These are phyloP conservation scores for Knoxdaviesia capensis DNA, from an alignment of 2,329 filamentous ascomycete species.

Conservation along the genomic window DNA sequence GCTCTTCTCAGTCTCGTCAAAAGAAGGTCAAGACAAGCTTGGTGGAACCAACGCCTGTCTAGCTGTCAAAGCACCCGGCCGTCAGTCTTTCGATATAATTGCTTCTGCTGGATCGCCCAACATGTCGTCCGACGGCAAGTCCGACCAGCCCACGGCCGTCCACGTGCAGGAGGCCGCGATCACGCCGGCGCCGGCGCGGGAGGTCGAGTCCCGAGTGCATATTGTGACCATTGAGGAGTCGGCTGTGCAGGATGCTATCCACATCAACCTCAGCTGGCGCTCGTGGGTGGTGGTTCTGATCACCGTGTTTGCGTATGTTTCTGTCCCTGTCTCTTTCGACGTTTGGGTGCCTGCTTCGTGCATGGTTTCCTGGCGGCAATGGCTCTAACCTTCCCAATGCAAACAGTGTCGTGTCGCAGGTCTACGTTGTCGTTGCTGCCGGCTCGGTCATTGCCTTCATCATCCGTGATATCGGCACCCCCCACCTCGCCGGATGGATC, in stretches of 20 bases:
- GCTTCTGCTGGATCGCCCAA: too few relatives aligned
- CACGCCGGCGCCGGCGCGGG: too few relatives aligned
- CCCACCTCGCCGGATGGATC: slow-evolving; percentile 30
- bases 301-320: slow-evolving; percentile 24
- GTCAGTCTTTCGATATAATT: too few relatives aligned
- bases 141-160: too few relatives aligned
- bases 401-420: slow-evolving; percentile 26
- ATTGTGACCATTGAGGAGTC: slow-evolving; percentile 12
- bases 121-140: too few relatives aligned
- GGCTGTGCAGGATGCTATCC: slow-evolving; percentile 13
- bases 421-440: slow-evolving; percentile 33
- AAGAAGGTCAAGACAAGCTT: too few relatives aligned
- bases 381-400: background rate
- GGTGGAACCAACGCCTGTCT: too few relatives aligned
- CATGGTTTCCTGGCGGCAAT: background rate
- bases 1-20: too few relatives aligned
- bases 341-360: background rate
- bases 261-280: slow-evolving; percentile 30
- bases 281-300: slow-evolving; percentile 27
- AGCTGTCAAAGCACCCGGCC: too few relatives aligned
- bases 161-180: too few relatives aligned
- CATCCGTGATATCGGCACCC: slow-evolving; percentile 29
- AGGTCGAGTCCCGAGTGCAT: background rate
- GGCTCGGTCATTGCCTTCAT: slow-evolving; percentile 36
- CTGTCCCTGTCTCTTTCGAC: too few relatives aligned